Evolutionary conservation across 768 basidiomycete species (phyloP).

Genomic region (Dioszegia aurantiaca): DNA sequence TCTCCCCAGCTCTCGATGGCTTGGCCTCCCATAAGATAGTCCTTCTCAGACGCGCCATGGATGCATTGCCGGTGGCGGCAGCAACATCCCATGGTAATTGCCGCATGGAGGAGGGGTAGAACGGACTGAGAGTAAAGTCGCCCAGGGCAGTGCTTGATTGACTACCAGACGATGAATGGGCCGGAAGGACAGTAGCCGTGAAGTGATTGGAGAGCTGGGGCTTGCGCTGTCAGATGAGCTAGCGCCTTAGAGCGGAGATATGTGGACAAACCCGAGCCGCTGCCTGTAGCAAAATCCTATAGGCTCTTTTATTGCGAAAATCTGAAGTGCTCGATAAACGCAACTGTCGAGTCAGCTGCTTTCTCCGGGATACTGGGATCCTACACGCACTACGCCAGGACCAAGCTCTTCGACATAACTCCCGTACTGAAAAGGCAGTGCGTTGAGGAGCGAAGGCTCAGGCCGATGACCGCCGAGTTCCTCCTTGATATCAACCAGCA

Average conservation of each 20-base stretch:
- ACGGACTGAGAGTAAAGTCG: slow-evolving; percentile 4
- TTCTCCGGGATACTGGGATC: background rate
- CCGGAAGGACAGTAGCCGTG: background rate
- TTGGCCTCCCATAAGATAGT: slow-evolving; percentile 7
- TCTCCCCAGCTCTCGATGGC: background rate
- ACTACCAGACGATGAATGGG: background rate
- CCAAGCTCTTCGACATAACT: background rate
- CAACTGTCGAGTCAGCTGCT: background rate
- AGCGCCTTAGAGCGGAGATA: too few species aligned
- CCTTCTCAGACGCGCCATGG: background rate
- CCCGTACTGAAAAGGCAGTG: background rate
- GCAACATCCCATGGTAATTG: slow-evolving; percentile 10
- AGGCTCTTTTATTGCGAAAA: background rate
- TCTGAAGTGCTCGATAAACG: background rate
- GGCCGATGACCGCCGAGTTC: background rate
- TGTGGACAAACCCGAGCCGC: background rate
- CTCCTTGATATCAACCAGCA: background rate
- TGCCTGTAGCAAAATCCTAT: background rate
- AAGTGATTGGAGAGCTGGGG: background rate
- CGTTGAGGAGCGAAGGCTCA: background rate
- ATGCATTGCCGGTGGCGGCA: background rate
- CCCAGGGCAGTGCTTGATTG: background rate
- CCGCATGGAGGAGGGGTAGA: background rate
- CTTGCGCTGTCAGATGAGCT: background rate
- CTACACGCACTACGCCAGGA: background rate